Base-by-base conservation (phyloP, 495 filamentous ascomycete genomes). In the Xanthoparmelia taractica region DNA sequence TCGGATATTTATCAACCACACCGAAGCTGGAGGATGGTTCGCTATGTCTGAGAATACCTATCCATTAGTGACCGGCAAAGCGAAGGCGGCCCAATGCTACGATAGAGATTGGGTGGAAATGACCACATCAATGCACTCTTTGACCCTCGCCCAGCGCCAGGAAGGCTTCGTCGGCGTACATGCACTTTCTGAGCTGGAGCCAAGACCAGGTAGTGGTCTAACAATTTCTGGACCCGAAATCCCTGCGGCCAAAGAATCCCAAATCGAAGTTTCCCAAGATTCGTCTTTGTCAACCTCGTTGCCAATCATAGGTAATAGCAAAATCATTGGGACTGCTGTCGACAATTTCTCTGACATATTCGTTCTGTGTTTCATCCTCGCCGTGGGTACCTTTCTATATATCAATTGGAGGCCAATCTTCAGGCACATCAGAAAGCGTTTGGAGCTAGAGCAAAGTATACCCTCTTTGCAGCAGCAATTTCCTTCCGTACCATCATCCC, bases 21-120 rank as follows among this genome's bases (percentile, higher is more conserved):
- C 91, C 11, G 84, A 88, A 66, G 79, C 79, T 43, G 92, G 91
- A 43, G 87, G 90, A 63, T 97, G 92, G 91, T 98, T 93, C 74
- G 94, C 92, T 23, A 83, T 98, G 74, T 96, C 94, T 0, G 93
- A 95, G 58, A 82, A 74, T 60, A 87, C 84, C 6, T 98, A 96
- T 68, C 94, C 94, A 11, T 72, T 89, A 11, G 87, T 93, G 27
- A 85, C 91, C 13, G 83, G 88, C 29, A 83, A 85, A 8, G 86
- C 87, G 6, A 73, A 78, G 63, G 75, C 78, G 63, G 92, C 92
- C 2, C 78, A 80, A 59, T 85, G 84, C 66, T 85, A 87, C 64
- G 78, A 78, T 45, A 78, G 81, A 57, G 87, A 87, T 47, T 85
- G 82, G 73, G 72, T 74, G 13, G 65, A 66, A 27, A 38, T 29